Base-by-base conservation (phyloP, 768 basidiomycete species). In the Suillus cothurnatus region DNA sequence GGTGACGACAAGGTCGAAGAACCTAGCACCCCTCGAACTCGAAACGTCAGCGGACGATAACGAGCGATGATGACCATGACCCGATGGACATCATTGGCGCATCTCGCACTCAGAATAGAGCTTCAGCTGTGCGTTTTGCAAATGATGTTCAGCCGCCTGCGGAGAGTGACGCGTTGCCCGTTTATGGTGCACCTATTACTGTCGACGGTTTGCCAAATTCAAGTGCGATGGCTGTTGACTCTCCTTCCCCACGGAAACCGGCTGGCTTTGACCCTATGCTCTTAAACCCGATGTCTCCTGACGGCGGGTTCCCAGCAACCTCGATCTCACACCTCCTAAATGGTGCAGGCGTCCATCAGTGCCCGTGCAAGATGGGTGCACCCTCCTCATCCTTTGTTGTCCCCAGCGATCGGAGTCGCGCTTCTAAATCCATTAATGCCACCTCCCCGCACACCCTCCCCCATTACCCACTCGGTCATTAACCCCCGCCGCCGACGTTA, bases 31-130 rank as follows among this genome's bases (percentile, higher is more conserved):
- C 72, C 66, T n/a, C 63, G 62, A 83, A 84, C 64, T 76, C 84
- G 49, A 93, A 93, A 70, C 83, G 91, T 36, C 81, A 81, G 12
- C 84, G 81, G 73, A 83, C 84, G 12, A 47, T 69, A 41, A 69
- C 77, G 6, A 81, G 80, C 14, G 80, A 82, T 45, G 82, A 84
- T 32, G 84, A 82, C n/a, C 76, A 73, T 5, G 87, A 85, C 70
- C 82, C 84, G 3, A 68, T 86, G 64, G 81, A 86, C 69, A 71
- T 84, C 19, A 70, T 66, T 14, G 72, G 67, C 36, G 66, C 72
- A n/a, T 17, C 58, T 21, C 15, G 28, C 36, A 59, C 59, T 38
- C 80, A 80, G 39, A 43, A 76, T 72, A 68, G 71, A 66, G 70
- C 73, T 0, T 74, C 78, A 28, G 71, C 74, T 12, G 88, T 90